Conservation (phyloP, 2,329 filamentous ascomycete species). For the Penicillium sp. region DNA sequence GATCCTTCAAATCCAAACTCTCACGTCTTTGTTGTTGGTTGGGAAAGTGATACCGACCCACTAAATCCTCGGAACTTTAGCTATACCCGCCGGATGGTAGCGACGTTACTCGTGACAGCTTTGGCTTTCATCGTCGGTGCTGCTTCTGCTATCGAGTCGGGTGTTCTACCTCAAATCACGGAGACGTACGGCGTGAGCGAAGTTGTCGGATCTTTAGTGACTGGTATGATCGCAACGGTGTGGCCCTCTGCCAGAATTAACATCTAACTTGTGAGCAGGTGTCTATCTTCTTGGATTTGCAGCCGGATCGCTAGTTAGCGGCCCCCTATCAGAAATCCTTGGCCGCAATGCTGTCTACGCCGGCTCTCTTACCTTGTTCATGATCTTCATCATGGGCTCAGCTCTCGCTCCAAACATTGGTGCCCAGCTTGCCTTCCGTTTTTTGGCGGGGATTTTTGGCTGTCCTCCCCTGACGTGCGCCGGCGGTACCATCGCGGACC, state of each 20-base stretch:
- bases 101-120: slow-evolving; percentile 46
- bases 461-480: slow-evolving; percentile 50
- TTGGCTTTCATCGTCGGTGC: slow-evolving; percentile 56
- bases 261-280: slow-evolving; percentile 2
- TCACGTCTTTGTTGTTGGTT: slow-evolving; percentile 44
- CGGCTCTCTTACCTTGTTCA: slow-evolving; percentile 48
- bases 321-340: slow-evolving; percentile 52
- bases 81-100: slow-evolving; percentile 35
- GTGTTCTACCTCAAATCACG: slow-evolving; percentile 49
- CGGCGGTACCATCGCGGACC: slow-evolving; percentile 50
- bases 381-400: slow-evolving; percentile 53
- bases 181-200: slow-evolving; percentile 52
- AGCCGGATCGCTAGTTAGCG: slow-evolving; percentile 50
- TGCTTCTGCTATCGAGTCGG: slow-evolving; percentile 57
- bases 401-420: slow-evolving; percentile 54
- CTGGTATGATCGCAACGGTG: slow-evolving; percentile 28
- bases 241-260: background rate
- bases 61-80: slow-evolving; percentile 45
- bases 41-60: slow-evolving; percentile 39
- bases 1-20: slow-evolving; percentile 17
- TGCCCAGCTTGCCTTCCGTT: slow-evolving; percentile 53
- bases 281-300: slow-evolving; percentile 50
- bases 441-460: slow-evolving; percentile 52
- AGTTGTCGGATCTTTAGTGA: slow-evolving; percentile 54
- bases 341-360: slow-evolving; percentile 55